phyloP scores from a whole-genome alignment of 108 stramenopile genomes.

The Cyclotella kingstonii region DNA sequence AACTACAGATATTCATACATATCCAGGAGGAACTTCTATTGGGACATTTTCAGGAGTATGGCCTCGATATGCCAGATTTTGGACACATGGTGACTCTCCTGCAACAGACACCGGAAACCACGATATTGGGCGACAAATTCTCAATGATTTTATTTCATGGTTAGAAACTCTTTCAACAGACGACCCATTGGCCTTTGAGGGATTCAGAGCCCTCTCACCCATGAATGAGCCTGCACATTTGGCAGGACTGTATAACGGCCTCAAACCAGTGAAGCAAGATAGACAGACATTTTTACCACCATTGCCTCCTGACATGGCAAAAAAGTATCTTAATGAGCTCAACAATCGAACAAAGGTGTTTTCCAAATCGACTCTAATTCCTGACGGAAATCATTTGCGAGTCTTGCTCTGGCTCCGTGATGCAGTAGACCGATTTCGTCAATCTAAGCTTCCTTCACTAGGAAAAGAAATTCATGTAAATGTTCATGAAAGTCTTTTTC shows the following conservation, averaged over 20 bases:
- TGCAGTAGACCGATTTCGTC: constrained; percentile 60
- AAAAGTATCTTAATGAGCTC: constrained; percentile 45
- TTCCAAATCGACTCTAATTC: constrained; percentile 32
- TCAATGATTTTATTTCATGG: constrained; percentile 57
- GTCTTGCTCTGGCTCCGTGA: constrained; percentile 68
- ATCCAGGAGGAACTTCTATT: constrained; percentile 70
- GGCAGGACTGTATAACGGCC: constrained; percentile 57
- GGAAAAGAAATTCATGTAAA: constrained; percentile 69
- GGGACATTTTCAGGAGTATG: constrained; percentile 80
- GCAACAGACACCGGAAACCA: constrained; percentile 35
- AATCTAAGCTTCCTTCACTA: constrained; percentile 54
- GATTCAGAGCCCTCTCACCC: constrained; percentile 61
- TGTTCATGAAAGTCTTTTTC: constrained; percentile 66
- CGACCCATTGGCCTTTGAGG: constrained; percentile 61
- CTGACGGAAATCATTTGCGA: constrained; percentile 73
- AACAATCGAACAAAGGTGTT: constrained; percentile 20
- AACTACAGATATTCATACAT: constrained; percentile 62
- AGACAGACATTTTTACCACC: constrained; percentile 60
- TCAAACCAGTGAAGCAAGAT: constrained; percentile 28
- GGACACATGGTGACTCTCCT: constrained; percentile 60
- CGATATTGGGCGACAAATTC: constrained; percentile 54
- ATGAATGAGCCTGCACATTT: constrained; percentile 86
- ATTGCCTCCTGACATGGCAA: constrained; percentile 46
- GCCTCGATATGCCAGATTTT: constrained; percentile 65
- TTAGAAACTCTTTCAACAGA: constrained; percentile 46